Base-by-base conservation (phyloP, 75 land plant genomes). In the Cryptomeria japonica region DNA sequence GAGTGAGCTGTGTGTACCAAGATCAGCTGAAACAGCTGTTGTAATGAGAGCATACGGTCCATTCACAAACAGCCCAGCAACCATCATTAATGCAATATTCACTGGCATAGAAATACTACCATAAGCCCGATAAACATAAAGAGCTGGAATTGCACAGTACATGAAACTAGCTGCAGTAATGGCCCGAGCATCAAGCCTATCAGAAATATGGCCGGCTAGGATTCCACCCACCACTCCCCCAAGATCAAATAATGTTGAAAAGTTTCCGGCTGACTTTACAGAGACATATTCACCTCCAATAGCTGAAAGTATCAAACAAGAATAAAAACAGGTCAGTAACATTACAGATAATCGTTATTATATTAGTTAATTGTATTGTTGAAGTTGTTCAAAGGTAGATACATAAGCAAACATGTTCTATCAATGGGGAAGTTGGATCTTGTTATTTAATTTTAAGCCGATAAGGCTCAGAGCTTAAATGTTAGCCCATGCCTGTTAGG, bases 181-280 rank as follows among this genome's bases (percentile, higher is more conserved):
- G 44, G 98, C 99, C 78, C 96, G 87, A 25, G 99, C 96, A 85
- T 89, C 89, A 70, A 97, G 87, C 51, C 88, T 91, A 87, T 97
- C 99, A 1, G 98, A 97, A 68, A 97, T 91, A 87, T 97, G 92
- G 37, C 99, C 99, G 0, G 98, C 99, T 15, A 96, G 91, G 36
- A 97, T 91, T 28, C 99, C 99, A 25, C 99, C 99, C 16, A 96
- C 84, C 64, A 97, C 96, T 13, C 98, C 99, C 75, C 99, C 99
- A 32, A 95, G 90, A 84, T 97, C 99, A 87, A 96, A 97, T 22
- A 97, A n/a, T 31, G 99, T 96, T 10, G 98, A 97, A 16, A 97
- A 85, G 53, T 94, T 92, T 22, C 99, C 99, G 6, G 97, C 94
- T 19, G 93, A 80, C 55, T 85, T 80, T 77, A 92, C 92, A 32